These are phyloP conservation scores for Purshia tridentata DNA, from an alignment of 306 rosid species.

Conservation along the genomic window DNA sequence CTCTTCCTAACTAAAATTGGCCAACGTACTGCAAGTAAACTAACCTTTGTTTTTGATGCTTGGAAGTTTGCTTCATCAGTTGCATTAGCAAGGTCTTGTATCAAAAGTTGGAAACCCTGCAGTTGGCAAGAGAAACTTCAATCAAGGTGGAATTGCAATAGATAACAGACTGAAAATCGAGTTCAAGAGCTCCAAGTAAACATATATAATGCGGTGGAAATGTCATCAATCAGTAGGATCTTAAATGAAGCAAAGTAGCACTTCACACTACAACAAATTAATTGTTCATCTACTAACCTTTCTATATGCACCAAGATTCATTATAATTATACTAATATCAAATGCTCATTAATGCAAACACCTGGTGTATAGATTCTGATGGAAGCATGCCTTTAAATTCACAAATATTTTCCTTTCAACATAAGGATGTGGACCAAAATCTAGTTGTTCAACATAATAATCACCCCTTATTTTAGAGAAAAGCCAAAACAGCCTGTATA, in stretches of 20 bases:
- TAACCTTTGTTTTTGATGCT: conserved; percentile 51
- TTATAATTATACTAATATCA: too few species aligned
- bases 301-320: neutral
- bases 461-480: neutral
- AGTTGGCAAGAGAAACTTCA: conserved; percentile 13
- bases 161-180: neutral
- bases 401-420: neutral
- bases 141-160: conserved; percentile 8
- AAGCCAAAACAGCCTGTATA: too few species aligned
- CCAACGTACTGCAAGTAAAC: conserved; percentile 14
- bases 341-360: too few species aligned
- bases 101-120: conserved; percentile 63
- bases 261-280: neutral
- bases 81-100: conserved; percentile 57
- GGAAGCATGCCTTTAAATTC: too few species aligned
- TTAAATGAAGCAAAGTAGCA: neutral
- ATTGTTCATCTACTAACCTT: neutral
- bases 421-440: neutral
- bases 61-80: conserved; percentile 39
- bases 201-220: neutral
- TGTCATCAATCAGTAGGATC: neutral
- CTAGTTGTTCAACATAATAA: neutral
- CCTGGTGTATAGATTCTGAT: too few species aligned
- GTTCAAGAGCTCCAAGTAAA: neutral
- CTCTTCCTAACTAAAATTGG: neutral